Conservation (phyloP, 2,329 filamentous ascomycete species). For the Gaeumannomyces tritici region DNA sequence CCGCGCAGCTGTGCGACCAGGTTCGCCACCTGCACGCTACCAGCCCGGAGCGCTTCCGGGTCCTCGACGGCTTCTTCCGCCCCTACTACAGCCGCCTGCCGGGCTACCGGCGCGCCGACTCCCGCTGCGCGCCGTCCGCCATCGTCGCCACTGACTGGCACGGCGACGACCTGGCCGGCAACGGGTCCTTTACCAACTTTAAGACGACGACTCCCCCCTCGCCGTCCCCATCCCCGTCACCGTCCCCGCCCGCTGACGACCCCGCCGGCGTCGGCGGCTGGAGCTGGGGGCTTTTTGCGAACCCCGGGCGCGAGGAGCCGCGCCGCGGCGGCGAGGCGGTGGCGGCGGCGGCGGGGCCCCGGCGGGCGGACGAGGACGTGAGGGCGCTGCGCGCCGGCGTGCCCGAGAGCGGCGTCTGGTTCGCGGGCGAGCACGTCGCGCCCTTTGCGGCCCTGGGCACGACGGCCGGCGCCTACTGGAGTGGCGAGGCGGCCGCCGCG, state of each 20-base stretch:
- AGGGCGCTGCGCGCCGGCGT: slow-evolving; percentile 32
- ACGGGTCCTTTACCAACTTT: slow-evolving; percentile 62
- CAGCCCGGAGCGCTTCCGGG: slow-evolving; percentile 11
- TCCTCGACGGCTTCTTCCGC: slow-evolving; percentile 35
- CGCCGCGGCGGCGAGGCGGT: too few relatives aligned
- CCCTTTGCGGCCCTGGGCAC: slow-evolving; percentile 57
- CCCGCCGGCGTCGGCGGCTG: too few relatives aligned
- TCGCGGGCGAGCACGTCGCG: slow-evolving; percentile 59
- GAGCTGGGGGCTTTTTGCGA: too few relatives aligned
- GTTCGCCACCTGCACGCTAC: slow-evolving; percentile 2
- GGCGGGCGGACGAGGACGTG: slow-evolving; percentile 44
- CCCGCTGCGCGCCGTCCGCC: slow-evolving; percentile 40
- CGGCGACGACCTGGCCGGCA: slow-evolving; percentile 54
- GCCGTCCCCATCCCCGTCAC: background rate
- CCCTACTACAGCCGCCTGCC: slow-evolving; percentile 57
- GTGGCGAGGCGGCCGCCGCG: slow-evolving; percentile 34
- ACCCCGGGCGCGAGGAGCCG: too few relatives aligned
- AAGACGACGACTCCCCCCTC: slow-evolving; percentile 38
- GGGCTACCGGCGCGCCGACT: slow-evolving; percentile 33
- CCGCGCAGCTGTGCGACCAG: slow-evolving; percentile 19
- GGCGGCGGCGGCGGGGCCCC: too few relatives aligned
- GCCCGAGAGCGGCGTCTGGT: slow-evolving; percentile 48
- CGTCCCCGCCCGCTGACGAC: too few relatives aligned
- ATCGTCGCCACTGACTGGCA: slow-evolving; percentile 57
- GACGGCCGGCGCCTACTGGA: slow-evolving; percentile 56